A percentile compares a stretch with the other conserved stretches of the same genome.
These are phyloP conservation scores for Platismatia glauca DNA, from an alignment of 495 filamentous ascomycete genomes.

Conservation along the genomic window DNA sequence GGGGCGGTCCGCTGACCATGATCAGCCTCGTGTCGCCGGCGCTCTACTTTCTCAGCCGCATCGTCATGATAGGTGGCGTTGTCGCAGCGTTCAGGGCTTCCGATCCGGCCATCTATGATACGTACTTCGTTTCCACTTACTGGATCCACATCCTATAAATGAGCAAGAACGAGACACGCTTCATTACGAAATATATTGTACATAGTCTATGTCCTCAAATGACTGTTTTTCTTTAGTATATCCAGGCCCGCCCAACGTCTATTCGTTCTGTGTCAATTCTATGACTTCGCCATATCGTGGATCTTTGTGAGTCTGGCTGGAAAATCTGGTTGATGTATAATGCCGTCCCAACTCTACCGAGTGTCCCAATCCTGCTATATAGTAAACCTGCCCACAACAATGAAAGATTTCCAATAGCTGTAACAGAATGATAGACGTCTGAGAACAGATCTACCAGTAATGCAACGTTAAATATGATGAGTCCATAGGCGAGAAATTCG, in stretches of 20 bases:
- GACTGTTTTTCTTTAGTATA: neutral
- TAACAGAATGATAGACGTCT: neutral
- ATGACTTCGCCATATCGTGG: too few species aligned
- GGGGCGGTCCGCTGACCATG: slow-evolving; percentile 28
- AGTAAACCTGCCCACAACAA: too few species aligned
- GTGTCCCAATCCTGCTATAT: too few species aligned
- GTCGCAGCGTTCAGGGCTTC: slow-evolving; percentile 26
- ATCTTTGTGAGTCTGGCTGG: too few species aligned
- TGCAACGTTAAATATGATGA: neutral
- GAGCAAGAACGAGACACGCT: neutral
- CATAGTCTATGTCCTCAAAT: neutral
- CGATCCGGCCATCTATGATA: slow-evolving; percentile 26
- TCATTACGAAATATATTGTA: neutral
- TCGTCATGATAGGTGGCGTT: slow-evolving; percentile 28
- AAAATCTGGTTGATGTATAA: too few species aligned
- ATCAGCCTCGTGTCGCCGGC: slow-evolving; percentile 27
- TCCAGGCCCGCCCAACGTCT: too few species aligned
- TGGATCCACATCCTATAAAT: slow-evolving; percentile 15
- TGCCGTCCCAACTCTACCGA: too few species aligned
- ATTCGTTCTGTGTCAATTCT: too few species aligned
- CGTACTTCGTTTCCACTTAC: slow-evolving; percentile 17
- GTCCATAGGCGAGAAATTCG: neutral
- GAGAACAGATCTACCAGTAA: neutral
- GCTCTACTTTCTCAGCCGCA: slow-evolving; percentile 28
- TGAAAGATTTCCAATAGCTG: neutral